Percentiles rank a stretch among this genome's conserved stretches.
These are phyloP conservation scores for Heteromeles arbutifolia DNA, from an alignment of 306 rosid species.

Conservation along the genomic window DNA sequence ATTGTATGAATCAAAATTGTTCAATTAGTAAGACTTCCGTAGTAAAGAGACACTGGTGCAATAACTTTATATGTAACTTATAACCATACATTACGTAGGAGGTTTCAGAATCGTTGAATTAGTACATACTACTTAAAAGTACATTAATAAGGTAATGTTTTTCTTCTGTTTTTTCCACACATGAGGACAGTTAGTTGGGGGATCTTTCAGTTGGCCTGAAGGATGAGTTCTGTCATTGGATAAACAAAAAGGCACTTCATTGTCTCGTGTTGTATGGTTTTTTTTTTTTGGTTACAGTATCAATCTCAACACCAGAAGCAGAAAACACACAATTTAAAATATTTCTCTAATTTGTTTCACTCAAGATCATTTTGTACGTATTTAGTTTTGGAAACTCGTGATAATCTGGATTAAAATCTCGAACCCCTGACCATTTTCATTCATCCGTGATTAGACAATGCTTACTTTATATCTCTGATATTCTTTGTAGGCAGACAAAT, in stretches of 20 bases:
- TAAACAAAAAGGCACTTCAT: background rate
- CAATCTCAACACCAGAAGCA: background rate
- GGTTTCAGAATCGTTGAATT: background rate
- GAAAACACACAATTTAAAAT: background rate
- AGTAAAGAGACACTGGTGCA: no score
- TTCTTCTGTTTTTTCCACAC: no score
- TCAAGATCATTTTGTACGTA: background rate
- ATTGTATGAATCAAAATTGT: background rate
- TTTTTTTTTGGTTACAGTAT: background rate
- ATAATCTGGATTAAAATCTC: background rate
- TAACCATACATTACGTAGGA: background rate
- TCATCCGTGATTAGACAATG: slow-evolving; percentile 13
- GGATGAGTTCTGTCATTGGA: no score
- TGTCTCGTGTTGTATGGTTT: background rate
- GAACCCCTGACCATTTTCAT: slow-evolving; percentile 17
- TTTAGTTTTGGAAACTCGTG: slow-evolving; percentile 18
- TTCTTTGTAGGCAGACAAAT: background rate
- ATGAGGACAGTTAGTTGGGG: no score
- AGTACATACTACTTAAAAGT: background rate
- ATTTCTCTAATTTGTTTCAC: background rate
- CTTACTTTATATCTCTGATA: background rate
- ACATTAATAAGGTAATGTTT: no score
- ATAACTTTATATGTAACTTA: background rate
- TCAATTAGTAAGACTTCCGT: background rate
- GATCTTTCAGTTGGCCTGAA: no score